Evolutionary conservation across 2,329 filamentous ascomycete species (phyloP).

Genomic region (Curvularia verruculosa): DNA sequence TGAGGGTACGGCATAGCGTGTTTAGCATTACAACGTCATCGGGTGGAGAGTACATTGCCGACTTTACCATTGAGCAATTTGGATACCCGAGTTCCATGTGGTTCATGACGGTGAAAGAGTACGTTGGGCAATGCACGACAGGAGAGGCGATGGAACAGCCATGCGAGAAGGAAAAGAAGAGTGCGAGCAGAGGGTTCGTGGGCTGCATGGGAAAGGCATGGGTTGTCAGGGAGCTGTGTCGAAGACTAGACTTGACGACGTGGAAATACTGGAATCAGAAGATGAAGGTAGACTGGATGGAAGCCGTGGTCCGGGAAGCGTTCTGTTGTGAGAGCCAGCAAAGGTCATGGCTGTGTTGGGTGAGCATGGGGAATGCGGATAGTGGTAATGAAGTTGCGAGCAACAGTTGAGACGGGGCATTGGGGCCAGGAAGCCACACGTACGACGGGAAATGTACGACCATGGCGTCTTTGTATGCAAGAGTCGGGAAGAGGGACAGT

Average conservation of each 20-base stretch:
- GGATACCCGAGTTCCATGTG: conserved; percentile 1
- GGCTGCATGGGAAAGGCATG: not conserved
- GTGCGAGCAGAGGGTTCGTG: not conserved
- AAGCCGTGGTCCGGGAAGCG: not conserved
- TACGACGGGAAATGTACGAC: no score
- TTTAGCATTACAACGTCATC: conserved; percentile 4
- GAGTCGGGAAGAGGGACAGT: not conserved
- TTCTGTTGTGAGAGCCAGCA: not conserved
- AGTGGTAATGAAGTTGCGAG: not conserved
- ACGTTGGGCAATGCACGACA: not conserved
- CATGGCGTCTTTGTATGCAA: no score
- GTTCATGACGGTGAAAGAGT: conserved; percentile 6
- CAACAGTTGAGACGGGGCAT: not conserved
- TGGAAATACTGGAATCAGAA: not conserved
- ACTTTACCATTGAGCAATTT: conserved; percentile 14
- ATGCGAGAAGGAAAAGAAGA: not conserved
- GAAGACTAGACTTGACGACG: not conserved
- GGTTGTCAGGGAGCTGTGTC: not conserved
- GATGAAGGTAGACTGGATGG: not conserved
- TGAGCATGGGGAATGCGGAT: not conserved
- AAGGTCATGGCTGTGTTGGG: not conserved
- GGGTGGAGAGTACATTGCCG: conserved; percentile 9
- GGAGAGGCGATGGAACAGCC: not conserved
- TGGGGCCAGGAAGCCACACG: no score
- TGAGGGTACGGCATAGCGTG: conserved; percentile 8